Base-by-base conservation (phyloP, 192 early-diverging fungal genomes). In the Podila horticola region DNA sequence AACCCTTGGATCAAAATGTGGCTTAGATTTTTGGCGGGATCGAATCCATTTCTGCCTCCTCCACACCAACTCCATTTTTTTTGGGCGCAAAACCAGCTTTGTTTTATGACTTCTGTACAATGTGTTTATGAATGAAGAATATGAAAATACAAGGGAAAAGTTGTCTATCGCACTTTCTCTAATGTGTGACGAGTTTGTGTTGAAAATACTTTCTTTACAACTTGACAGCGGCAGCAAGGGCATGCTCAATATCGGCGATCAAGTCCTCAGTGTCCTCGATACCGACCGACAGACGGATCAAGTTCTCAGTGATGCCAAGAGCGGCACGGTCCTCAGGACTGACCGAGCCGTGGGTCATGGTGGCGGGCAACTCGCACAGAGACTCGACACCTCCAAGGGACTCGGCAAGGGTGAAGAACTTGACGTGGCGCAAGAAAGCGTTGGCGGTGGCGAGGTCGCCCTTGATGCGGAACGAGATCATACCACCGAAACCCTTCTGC, bases 281-380 rank as follows among this genome's bases (percentile, higher is more conserved):
- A 67, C 98, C 98, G n/a, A 97, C 91, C 19, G 93, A 95, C 64
- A 98, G 74, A 62, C 98, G 89, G 76, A 99, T 94, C 60, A 99
- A 90, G 72, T 91, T 95, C 64, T 97, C 97, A 30, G 96, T 96
- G 70, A 98, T 95, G 49, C 97, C 98, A 33, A 99, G 82, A 33
- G 85, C 86, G 22, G 86, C 84, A 66, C 97, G 89, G 72, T 94
- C 94, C 83, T 97, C 98, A 59, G 94, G 90, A 8, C 91, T 90
- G 71, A 99, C 86, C 0, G 93, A 90, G 34, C 94, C 97, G 71
- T 99, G 98, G 20, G 98, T 99, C 97, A 99, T 99, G 63, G 94
- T 89, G 8, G 94, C 90, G 2, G 98, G 98, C 71, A 97, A 89
- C 86, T 98, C 97, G 41, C 94, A 94, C 73, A 99, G 86, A 36